Base-by-base conservation (phyloP, 1,139 yeast genomes). In the Debaryomyces singareniensis region DNA sequence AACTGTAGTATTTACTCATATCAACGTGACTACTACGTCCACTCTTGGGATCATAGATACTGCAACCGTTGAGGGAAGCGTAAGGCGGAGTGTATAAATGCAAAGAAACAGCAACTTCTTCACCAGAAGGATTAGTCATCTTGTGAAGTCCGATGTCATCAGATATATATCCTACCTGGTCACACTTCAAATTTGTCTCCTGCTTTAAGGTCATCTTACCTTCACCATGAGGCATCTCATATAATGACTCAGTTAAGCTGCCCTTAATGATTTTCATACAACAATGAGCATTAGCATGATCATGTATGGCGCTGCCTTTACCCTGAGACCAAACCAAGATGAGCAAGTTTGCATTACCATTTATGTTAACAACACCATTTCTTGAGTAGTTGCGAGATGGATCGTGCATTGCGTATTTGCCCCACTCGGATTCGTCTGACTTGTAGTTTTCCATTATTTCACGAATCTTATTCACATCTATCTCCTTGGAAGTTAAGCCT, bases 1-100 rank as follows among this genome's bases (percentile, higher is more conserved):
- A 73, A 37, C 79, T 71, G 48, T 74, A 78, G 45, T 78, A 64
- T 45, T 69, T 74, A 34, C 77, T 63, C 76, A 77, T 71, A 45
- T 71, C 70, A 31, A 77, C 82, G 44, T 70, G 76, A 37, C 68
- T 73, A 44, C 66, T 67, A 37, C 55, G 59, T 25, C 81, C 82
- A 30, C 66, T 67, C 15, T 44, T 46, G 16, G 69, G 68, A 39
- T 77, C 81, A 44, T 73, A 80, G 51, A 71, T 68, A 36, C 71
- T 61, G 47, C 86, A 79, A 5, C 87, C 87, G 45, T 68, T 74
- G 52, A 73, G 61, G 32, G 79, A 62, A 4, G 89, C 89, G 51
- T 79, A 78, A 6, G 91, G 89, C 5, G 91, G 87, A 10, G 89
- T 80, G 55, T 81, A 82, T 34, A 81, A 64, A 53, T 81, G 91